These are phyloP conservation scores for Gleditsia sinensis DNA, from an alignment of 306 rosid species.

Conservation along the genomic window DNA sequence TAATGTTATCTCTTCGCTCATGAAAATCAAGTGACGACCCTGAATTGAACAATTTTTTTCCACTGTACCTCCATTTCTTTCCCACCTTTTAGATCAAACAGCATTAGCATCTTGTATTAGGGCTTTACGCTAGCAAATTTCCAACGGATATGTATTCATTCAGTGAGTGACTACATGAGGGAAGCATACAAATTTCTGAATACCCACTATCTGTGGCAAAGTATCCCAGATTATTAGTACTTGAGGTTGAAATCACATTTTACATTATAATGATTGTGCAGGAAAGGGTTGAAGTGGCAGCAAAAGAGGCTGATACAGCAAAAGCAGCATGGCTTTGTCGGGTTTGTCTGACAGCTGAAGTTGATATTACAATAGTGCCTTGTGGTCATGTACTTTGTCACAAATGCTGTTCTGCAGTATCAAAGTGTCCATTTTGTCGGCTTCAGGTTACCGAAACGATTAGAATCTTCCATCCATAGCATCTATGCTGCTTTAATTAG, in stretches of 20 bases:
- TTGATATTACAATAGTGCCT: conserved; percentile 78
- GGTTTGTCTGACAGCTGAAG: conserved; percentile 84
- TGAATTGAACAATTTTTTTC: background rate
- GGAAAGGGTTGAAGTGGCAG: conserved; percentile 78
- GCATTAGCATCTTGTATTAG: background rate
- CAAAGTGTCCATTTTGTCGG: conserved; percentile 92
- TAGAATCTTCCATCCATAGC: conserved; percentile 78
- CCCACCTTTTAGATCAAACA: background rate
- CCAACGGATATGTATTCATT: background rate
- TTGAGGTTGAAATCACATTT: conserved; percentile 22
- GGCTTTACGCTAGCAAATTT: background rate
- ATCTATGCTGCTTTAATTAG: conserved; percentile 15
- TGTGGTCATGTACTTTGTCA: conserved; percentile 98
- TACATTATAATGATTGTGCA: conserved; percentile 38
- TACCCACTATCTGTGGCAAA: too few species aligned
- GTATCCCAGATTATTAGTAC: conserved; percentile 11
- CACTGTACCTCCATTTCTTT: background rate
- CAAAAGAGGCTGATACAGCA: conserved; percentile 91
- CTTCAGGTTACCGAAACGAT: conserved; percentile 77
- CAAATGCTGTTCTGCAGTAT: conserved; percentile 87
- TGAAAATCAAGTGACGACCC: background rate
- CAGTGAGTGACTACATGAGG: background rate
- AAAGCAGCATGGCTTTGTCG: conserved; percentile 96
- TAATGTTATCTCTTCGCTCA: background rate
- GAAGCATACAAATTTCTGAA: too few species aligned